Conservation (phyloP, 2,329 filamentous ascomycete species). For the Sporothrix inflata region DNA sequence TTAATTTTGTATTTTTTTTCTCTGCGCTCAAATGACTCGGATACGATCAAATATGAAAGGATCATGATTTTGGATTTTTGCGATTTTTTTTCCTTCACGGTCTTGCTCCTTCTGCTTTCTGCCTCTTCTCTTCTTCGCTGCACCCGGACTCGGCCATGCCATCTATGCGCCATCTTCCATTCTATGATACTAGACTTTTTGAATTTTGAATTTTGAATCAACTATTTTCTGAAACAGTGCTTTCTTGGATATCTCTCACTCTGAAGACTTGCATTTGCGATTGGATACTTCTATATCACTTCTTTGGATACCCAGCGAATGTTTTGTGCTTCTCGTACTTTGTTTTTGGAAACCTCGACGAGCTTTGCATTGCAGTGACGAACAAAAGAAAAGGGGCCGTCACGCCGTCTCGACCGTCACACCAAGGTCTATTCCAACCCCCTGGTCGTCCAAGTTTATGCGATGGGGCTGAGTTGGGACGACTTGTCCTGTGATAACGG, state of each 20-base stretch:
- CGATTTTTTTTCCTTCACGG: neutral
- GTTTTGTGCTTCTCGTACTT: neutral
- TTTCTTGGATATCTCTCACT: neutral
- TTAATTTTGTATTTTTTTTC: neutral
- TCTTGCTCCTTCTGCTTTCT: neutral
- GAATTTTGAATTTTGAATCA: neutral
- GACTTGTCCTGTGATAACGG: constrained; percentile 12
- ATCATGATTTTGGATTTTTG: constrained; percentile 2
- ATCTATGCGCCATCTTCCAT: neutral
- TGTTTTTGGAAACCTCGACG: neutral
- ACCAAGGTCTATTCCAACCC: neutral
- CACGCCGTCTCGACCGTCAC: neutral
- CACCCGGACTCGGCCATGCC: neutral
- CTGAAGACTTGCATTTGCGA: neutral
- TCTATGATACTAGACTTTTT: constrained; percentile 14
- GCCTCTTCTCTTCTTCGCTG: neutral
- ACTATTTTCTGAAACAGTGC: neutral
- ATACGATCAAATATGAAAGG: constrained; percentile 27
- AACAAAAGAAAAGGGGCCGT: neutral
- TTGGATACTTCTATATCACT: neutral
- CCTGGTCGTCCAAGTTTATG: constrained; percentile 9
- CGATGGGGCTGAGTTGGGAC: constrained; percentile 23
- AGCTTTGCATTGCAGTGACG: constrained; percentile 1
- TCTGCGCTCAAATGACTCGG: constrained; percentile 14
- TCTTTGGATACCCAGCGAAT: neutral